Evolutionary conservation across 2,329 filamentous ascomycete species (phyloP), one percentile per base, ranked within the genome.

Genomic region (Fusarium pininemorale): DNA sequence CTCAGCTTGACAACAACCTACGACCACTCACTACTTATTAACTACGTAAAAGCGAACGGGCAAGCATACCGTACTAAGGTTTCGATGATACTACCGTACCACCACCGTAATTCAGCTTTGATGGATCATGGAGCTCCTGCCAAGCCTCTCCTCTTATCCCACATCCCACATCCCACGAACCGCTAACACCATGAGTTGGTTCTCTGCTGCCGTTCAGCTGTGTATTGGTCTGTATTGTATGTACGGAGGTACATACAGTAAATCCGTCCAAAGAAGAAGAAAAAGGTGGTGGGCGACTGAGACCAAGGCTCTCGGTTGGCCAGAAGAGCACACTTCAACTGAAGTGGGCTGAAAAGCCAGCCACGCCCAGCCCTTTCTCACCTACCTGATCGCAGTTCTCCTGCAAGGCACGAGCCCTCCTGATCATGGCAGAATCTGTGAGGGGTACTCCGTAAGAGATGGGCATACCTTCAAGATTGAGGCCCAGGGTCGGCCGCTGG

Each of bases 401-500:
- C 74, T 77, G 75, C 70, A 75, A 77, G 75, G 74, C 66, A 76
- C 70, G 50, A 70, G 64, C 42, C 63, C 59, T 71, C 62, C 55
- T 63, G 38, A 71, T 51, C 54, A 67, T 38, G 50, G 57, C 38
- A 32, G 41, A 50, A 44, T 61, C 70, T 67, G 70, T 37, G 70
- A 73, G 70, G 70, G 70, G 70, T 70, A 26, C 24, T 26, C 24
- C 24, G 24, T 26, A 53, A 47, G 41, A 48, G 47, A 66, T 38
- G 51, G 47, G 24, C 47, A 59, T 48, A 32, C 20, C 35, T 37
- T 14, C 51, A 20, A 63, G 32, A 64, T 28, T 37, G 35, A 51
- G 39, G 39, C 38, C 44, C 39, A 70, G 66, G 53, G 66, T 69
- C 69, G 70, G 70, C 66, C 67, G 59, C 53, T 73, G 41, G 70